Base-by-base conservation (phyloP, 192 early-diverging fungal genomes). In the Backusella macrospora region DNA sequence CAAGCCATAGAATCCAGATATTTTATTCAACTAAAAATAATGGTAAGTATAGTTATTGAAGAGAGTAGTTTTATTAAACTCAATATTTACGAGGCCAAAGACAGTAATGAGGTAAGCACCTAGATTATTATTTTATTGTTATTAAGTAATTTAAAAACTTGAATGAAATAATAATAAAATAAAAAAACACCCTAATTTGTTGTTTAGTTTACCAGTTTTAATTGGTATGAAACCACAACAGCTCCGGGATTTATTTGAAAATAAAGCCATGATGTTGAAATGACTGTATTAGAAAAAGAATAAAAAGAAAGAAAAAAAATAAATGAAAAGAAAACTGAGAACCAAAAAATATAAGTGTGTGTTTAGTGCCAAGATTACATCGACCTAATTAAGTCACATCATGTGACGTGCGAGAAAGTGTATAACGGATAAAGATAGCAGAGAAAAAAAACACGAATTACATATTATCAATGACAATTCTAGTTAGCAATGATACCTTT, bases 1-100 rank as follows among this genome's bases (percentile, higher is more conserved):
- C 34, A 82, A 26, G 5, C 80, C 80, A 55, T 75, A 82, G 18
- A 78, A 68, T 38, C 76, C 80, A 62, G 73, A 75, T 29, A 82
- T 26, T 42, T 82, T 82, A 52, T 82, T 82, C 23, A 82, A 40
- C 80, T 82, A 72, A n/a, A 63, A 45, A 34, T 16, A 26, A 45
- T 18, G 26, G 26, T 46, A 44, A 34, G 23, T 12, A 8, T 40
- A 18, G 45, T 23, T 29, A 34, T 18, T 42, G 15, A 9, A 21
- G 5, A 10, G 18, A 49, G 6, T 39, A 39, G 13, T 38, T 0
- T 45, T 23, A 16, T 16, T 12, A 23, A 43, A 46, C 34, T 59
- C 12, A 0, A 12, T 59, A 40, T 43, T 37, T 72, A 72, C 71
- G 43, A 72, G 38, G 12, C 71, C 71, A 29, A 72, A 63, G 18